Percentiles rank a stretch among this genome's conserved stretches.
These are phyloP conservation scores for Aspergillus fijiensis DNA, from an alignment of 2,329 filamentous ascomycete genomes.

Conservation along the genomic window DNA sequence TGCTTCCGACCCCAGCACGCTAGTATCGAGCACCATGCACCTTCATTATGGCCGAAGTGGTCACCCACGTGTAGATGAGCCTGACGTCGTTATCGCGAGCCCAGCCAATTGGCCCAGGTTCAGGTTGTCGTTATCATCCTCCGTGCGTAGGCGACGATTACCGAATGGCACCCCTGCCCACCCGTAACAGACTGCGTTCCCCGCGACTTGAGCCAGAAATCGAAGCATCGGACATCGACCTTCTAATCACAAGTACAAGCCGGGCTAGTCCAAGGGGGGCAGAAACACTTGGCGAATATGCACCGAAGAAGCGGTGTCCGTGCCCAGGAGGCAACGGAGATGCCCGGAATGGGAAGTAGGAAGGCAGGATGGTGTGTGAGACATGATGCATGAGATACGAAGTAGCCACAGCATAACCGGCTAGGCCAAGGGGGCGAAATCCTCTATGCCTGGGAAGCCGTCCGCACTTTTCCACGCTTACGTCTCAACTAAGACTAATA, in stretches of 20 bases:
- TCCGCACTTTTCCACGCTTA: no score
- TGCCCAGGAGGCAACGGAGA: not conserved
- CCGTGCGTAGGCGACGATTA: not conserved
- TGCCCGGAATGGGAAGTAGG: not conserved
- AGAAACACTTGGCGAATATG: not conserved
- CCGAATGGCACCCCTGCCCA: not conserved
- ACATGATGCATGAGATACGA: not conserved
- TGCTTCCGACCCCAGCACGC: not conserved
- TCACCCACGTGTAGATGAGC: not conserved
- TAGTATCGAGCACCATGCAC: not conserved
- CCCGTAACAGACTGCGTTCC: not conserved
- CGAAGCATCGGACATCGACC: not conserved
- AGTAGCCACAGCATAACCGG: not conserved
- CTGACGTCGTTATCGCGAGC: not conserved
- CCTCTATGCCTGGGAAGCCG: not conserved
- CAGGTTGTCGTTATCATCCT: not conserved
- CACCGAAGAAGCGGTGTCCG: not conserved
- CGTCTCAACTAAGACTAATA: no score
- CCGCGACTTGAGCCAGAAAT: not conserved
- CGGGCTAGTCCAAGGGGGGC: not conserved
- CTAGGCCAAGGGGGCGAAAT: not conserved
- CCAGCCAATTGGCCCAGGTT: not conserved
- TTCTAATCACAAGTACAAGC: not conserved
- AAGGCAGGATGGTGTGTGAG: not conserved
- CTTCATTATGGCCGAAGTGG: not conserved